A percentile compares a stretch with the other conserved stretches of the same genome.
Conservation (phyloP, 129 eudicot species). For the Chrysanthemum lavandulifolium region DNA sequence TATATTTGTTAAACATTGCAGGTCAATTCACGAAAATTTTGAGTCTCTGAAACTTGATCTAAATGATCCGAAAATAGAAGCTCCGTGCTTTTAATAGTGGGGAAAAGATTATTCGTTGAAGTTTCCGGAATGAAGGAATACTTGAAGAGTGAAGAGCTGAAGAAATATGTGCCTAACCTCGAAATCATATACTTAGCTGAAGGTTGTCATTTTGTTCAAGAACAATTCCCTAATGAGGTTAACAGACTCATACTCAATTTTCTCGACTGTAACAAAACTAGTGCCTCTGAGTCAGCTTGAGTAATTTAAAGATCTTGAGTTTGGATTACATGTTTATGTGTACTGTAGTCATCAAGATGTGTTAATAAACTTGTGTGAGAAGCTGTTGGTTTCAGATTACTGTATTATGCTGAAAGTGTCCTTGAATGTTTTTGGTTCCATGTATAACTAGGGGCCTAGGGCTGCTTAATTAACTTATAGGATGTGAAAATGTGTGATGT, state of each 20-base stretch:
- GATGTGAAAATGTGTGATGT: too few relatives aligned
- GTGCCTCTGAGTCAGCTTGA: neutral
- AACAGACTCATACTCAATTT: constrained; percentile 2
- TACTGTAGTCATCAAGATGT: too few relatives aligned
- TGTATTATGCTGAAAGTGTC: too few relatives aligned
- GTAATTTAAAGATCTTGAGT: neutral
- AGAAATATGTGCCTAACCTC: neutral
- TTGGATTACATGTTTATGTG: neutral
- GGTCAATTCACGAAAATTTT: neutral
- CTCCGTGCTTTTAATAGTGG: constrained; percentile 24
- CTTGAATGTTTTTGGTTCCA: too few relatives aligned
- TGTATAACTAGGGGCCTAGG: too few relatives aligned
- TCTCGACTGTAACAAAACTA: neutral
- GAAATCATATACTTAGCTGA: neutral
- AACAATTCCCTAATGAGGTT: constrained; percentile 15
- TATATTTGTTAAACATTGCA: neutral
- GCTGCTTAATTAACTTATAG: too few relatives aligned
- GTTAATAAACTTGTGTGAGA: too few relatives aligned
- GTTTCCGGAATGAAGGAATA: constrained; percentile 30
- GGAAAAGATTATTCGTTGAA: constrained; percentile 21
- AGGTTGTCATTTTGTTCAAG: constrained; percentile 17
- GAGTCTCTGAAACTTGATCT: constrained; percentile 21
- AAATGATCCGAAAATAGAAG: constrained; percentile 19
- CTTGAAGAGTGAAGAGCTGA: neutral
- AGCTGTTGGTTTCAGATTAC: too few relatives aligned